phyloP scores from a whole-genome alignment of 306 rosid species.

The Vicia villosa region DNA sequence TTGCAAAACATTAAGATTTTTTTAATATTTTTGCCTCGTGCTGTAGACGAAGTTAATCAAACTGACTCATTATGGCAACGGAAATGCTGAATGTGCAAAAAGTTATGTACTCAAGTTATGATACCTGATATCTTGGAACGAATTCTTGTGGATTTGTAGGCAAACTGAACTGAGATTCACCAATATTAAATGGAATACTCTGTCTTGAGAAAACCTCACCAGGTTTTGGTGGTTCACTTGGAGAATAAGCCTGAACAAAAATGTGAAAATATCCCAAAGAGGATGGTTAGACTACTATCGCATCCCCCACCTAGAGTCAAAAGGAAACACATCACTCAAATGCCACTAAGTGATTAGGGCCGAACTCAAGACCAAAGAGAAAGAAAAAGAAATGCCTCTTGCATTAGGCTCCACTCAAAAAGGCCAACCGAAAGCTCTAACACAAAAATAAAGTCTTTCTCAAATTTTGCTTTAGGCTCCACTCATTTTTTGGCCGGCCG shows the following conservation, averaged over 20 bases:
- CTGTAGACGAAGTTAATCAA: not conserved
- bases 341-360: not conserved
- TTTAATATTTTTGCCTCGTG: not conserved
- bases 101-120: not conserved
- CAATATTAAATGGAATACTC: conserved; percentile 59
- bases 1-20: conserved; percentile 3
- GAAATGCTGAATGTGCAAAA: conserved; percentile 22
- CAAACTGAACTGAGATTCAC: conserved; percentile 67
- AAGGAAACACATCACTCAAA: not conserved
- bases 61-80: conserved; percentile 5
- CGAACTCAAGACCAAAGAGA: not conserved
- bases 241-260: conserved; percentile 75
- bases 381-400: not conserved
- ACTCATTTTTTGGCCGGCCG: not conserved
- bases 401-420: not conserved
- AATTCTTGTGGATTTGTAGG: conserved; percentile 80
- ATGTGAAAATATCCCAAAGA: conserved; percentile 19
- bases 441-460: not conserved
- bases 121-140: conserved; percentile 82
- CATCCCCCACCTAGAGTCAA: conserved; percentile 13
- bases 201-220: conserved; percentile 87
- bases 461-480: conserved; percentile 3
- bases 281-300: conserved; percentile 14
- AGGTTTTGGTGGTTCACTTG: conserved; percentile 76
- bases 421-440: not conserved